Evolutionary conservation across 148 eudicot species (phyloP).

Genomic region (Vaccinium darrowii): DNA sequence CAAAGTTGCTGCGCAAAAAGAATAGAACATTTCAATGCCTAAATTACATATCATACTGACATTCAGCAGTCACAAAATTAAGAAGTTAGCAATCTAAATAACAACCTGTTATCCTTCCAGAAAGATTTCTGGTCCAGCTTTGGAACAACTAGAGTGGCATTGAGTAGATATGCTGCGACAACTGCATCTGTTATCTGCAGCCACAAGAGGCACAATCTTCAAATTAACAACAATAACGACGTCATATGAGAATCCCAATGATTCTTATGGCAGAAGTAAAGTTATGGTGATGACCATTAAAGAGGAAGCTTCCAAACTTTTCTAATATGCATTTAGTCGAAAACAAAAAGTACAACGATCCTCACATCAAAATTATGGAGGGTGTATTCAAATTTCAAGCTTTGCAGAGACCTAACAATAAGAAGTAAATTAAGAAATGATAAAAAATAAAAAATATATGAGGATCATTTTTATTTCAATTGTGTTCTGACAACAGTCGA

Average conservation of each 20-base stretch:
- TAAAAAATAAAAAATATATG: neutral
- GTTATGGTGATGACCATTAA: neutral
- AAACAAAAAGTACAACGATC: neutral
- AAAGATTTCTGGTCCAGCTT: slow-evolving; percentile 74
- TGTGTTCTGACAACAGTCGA: neutral
- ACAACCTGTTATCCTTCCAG: slow-evolving; percentile 87
- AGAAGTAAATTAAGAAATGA: neutral
- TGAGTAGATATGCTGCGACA: slow-evolving; percentile 74
- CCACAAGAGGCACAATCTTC: slow-evolving; percentile 18
- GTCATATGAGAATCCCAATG: neutral
- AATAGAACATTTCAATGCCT: neutral
- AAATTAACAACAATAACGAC: neutral
- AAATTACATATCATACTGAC: neutral
- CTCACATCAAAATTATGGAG: neutral
- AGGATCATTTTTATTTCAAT: neutral
- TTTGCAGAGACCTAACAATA: neutral
- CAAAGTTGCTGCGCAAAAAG: slow-evolving; percentile 59
- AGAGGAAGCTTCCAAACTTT: neutral
- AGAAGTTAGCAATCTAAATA: neutral
- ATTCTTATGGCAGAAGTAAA: neutral
- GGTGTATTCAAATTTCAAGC: neutral
- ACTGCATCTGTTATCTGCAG: slow-evolving; percentile 84
- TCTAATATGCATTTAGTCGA: neutral
- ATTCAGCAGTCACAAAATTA: slow-evolving; percentile 11
- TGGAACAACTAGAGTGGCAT: slow-evolving; percentile 83